Evolutionary conservation across 1,284 basidiomycete species (phyloP).

Genomic region (Lignosus rhinocerotis): DNA sequence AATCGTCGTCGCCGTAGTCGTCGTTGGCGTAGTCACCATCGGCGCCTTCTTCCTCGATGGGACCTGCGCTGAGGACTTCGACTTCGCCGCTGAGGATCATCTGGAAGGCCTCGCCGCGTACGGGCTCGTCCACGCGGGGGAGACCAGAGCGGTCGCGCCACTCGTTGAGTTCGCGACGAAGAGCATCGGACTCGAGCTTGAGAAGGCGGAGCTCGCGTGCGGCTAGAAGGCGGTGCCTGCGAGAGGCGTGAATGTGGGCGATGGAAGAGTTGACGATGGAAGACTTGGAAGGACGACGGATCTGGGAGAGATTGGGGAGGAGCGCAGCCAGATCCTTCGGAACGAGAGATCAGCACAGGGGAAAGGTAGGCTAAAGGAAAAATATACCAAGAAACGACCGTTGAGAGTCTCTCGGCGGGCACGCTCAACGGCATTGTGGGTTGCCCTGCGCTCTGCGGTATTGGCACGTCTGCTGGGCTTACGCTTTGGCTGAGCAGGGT

Average conservation of each 20-base stretch:
- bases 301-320: constrained; percentile 85
- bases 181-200: constrained; percentile 76
- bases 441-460: constrained; percentile 90
- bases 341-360: constrained; percentile 1
- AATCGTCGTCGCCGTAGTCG: constrained; percentile 33
- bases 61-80: constrained; percentile 55
- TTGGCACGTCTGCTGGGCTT: constrained; percentile 84
- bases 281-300: constrained; percentile 90
- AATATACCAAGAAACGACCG: constrained; percentile 74
- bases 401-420: constrained; percentile 91
- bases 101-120: constrained; percentile 65
- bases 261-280: constrained; percentile 93
- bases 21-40: constrained; percentile 43
- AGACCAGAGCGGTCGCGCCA: constrained; percentile 79
- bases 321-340: constrained; percentile 83
- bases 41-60: constrained; percentile 55
- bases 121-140: constrained; percentile 67
- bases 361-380: not conserved
- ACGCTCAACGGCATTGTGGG: constrained; percentile 94
- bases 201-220: constrained; percentile 75
- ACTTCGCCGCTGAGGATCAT: constrained; percentile 70
- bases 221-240: constrained; percentile 77
- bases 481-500: constrained; percentile 50
- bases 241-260: constrained; percentile 79
- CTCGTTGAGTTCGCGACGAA: constrained; percentile 84